These are phyloP conservation scores for Aulographum hederae DNA, from an alignment of 2,329 filamentous ascomycete genomes.

Conservation along the genomic window DNA sequence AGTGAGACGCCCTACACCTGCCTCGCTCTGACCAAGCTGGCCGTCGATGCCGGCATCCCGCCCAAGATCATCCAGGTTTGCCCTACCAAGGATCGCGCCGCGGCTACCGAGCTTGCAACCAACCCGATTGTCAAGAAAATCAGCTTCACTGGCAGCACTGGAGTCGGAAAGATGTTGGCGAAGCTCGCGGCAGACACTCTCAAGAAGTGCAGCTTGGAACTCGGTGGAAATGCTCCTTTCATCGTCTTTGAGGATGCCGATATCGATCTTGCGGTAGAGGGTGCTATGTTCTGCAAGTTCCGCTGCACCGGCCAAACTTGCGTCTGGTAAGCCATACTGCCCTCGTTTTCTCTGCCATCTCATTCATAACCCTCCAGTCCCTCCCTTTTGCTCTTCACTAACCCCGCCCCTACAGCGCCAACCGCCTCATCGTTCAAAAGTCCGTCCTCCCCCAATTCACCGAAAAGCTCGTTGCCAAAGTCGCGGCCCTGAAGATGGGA, in stretches of 20 bases:
- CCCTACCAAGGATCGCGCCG: background rate
- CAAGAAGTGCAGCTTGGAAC: slow-evolving; percentile 13
- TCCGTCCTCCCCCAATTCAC: slow-evolving; percentile 9
- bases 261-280: slow-evolving; percentile 11
- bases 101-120: slow-evolving; percentile 7
- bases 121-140: slow-evolving; percentile 12
- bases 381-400: background rate
- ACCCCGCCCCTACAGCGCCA: slow-evolving; percentile 11
- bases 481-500: slow-evolving; percentile 1
- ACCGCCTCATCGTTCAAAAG: slow-evolving; percentile 33
- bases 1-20: slow-evolving; percentile 1
- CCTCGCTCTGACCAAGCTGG: slow-evolving; percentile 4
- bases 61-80: slow-evolving; percentile 3
- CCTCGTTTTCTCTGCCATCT: background rate
- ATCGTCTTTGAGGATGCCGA: slow-evolving; percentile 17
- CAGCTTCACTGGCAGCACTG: slow-evolving; percentile 13
- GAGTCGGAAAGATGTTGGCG: slow-evolving; percentile 13
- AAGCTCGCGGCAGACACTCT: slow-evolving; percentile 9
- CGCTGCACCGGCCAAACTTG: slow-evolving; percentile 5
- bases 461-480: slow-evolving; percentile 3
- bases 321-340: slow-evolving; percentile 1
- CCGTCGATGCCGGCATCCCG: slow-evolving; percentile 4
- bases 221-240: slow-evolving; percentile 15
- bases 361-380: background rate
- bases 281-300: slow-evolving; percentile 11